Evolutionary conservation across 768 basidiomycete genomes (phyloP), one percentile per base, ranked within the genome.

Genomic region (Leccinum disarticulatum): DNA sequence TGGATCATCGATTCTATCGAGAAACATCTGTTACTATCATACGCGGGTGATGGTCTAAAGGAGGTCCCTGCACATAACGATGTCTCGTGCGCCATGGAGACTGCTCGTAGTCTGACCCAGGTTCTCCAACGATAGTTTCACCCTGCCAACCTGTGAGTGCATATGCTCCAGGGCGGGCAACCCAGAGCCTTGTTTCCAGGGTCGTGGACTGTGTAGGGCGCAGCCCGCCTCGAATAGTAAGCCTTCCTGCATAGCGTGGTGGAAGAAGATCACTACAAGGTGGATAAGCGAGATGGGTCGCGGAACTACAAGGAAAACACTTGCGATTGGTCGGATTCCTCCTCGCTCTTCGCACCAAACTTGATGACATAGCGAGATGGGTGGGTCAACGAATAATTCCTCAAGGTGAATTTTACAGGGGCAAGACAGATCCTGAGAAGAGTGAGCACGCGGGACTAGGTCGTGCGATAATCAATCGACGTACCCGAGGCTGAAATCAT

Each of bases 401-500:
- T 81, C 30, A 96, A 61, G 15, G 73, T 74, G 62, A 95, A 81
- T 7, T 77, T 68, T 14, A 90, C 75, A 2, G 83, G 79, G 9
- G 80, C 71, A 33, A 76, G 76, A 66, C 81, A 86, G 3, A 84
- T 79, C 19, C 91, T 94, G 61, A 48, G 27, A 59, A 38, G 17
- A 25, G 38, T 64, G 55, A 72, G 49, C 27, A 61, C 31, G 30
- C 4, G 35, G 27, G 11, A 27, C 33, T n/a, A 15, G 19, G 1
- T 25, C 41, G n/a, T n/a, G 41, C 8, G 41, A n/a, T 9, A 6
- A 58, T 36, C 57, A 19, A 3, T 22, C 13, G 31, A 80, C 88
- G 62, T 64, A 95, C 94, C 88, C 89, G 57, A 73, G 61, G 2
- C 75, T 73, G 64, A 95, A 95, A 70, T 92, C 84, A 67, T 93